phyloP scores from a whole-genome alignment of 2,329 filamentous ascomycete species.

The Aspergillus unguis region DNA sequence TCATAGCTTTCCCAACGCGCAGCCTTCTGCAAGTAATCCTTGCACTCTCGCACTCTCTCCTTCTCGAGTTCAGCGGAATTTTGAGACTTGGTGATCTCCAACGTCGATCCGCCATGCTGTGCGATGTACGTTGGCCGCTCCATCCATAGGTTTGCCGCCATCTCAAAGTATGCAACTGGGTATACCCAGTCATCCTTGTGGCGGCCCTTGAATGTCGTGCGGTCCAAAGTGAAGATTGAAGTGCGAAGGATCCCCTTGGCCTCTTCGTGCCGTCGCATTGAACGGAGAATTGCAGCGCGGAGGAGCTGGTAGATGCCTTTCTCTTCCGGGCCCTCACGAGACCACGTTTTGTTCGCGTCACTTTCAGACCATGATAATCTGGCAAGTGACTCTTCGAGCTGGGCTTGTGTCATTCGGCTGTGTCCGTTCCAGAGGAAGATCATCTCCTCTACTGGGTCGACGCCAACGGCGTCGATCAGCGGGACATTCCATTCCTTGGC shows the following conservation, averaged over 20 bases:
- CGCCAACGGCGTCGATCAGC: conserved; percentile 75
- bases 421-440: conserved; percentile 89
- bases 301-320: conserved; percentile 65
- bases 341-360: conserved; percentile 54
- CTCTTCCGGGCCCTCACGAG: conserved; percentile 56
- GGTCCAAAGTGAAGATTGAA: conserved; percentile 60
- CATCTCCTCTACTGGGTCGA: conserved; percentile 84
- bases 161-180: conserved; percentile 81
- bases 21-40: conserved; percentile 55
- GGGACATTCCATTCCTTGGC: conserved; percentile 64
- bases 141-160: conserved; percentile 76
- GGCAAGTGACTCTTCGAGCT: conserved; percentile 62
- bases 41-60: conserved; percentile 51
- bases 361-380: conserved; percentile 67
- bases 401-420: conserved; percentile 68
- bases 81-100: conserved; percentile 4
- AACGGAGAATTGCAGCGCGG: conserved; percentile 63
- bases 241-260: conserved; percentile 62
- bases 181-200: conserved; percentile 58
- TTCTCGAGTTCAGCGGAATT: conserved; percentile 24
- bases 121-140: conserved; percentile 50
- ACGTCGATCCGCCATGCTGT: conserved; percentile 26
- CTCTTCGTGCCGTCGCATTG: conserved; percentile 60
- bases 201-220: conserved; percentile 50
- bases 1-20: conserved; percentile 61